Evolutionary conservation across 2,329 filamentous ascomycete genomes (phyloP).

Genomic region (Penicillium sp.): DNA sequence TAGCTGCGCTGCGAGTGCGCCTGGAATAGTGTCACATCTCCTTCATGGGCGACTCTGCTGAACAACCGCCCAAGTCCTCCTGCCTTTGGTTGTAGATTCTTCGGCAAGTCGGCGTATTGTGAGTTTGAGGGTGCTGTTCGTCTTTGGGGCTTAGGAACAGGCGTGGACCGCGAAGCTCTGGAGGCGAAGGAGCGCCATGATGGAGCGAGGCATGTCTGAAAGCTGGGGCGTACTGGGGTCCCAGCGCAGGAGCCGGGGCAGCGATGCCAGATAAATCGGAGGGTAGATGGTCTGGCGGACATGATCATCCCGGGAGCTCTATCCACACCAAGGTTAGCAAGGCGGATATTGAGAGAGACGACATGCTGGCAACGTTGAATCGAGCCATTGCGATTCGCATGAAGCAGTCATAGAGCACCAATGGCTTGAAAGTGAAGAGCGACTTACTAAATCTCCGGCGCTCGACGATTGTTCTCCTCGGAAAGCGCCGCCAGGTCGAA

Average conservation of each 20-base stretch:
- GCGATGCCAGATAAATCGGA: constrained; percentile 30
- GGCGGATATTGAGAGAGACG: not conserved
- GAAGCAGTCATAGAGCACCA: not conserved
- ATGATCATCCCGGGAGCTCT: constrained; percentile 24
- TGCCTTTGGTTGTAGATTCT: constrained; percentile 2
- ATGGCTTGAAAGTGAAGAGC: not conserved
- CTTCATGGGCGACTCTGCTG: constrained; percentile 54
- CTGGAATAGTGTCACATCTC: constrained; percentile 64
- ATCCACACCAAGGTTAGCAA: constrained; percentile 16
- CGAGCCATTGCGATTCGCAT: not conserved
- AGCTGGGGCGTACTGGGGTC: constrained; percentile 14
- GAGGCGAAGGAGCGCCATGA: constrained; percentile 35
- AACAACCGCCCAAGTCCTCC: constrained; percentile 52
- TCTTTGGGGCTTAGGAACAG: constrained; percentile 15
- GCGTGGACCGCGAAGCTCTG: constrained; percentile 28
- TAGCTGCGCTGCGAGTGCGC: constrained; percentile 65
- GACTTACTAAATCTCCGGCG: constrained; percentile 18
- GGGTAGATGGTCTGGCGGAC: constrained; percentile 32
- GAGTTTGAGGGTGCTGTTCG: not conserved
- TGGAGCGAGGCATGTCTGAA: constrained; percentile 15
- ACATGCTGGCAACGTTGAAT: not conserved
- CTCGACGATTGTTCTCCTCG: constrained; percentile 27
- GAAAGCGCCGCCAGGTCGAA: constrained; percentile 24
- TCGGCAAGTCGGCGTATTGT: not conserved
- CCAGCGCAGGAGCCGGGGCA: constrained; percentile 25